Percentiles rank a stretch among this genome's conserved stretches.
These are phyloP conservation scores for Ambrosia artemisiifolia DNA, from an alignment of 129 eudicot genomes.

Conservation along the genomic window DNA sequence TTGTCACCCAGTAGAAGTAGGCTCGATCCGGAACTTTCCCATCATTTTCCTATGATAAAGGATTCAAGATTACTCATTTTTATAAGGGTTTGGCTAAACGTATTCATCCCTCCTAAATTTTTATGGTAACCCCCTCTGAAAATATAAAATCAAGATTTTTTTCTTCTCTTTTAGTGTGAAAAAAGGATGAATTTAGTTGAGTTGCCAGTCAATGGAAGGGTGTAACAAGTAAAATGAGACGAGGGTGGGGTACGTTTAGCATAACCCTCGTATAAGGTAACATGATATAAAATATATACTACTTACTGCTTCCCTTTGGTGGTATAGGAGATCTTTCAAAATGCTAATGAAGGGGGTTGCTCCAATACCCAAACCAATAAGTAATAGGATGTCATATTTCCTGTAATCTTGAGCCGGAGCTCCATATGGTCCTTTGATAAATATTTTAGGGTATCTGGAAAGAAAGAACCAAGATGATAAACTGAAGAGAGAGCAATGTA, in stretches of 20 bases:
- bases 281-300: neutral
- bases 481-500: neutral
- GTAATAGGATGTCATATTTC: conserved; percentile 70
- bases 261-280: neutral
- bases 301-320: conserved; percentile 34
- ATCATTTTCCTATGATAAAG: conserved; percentile 15
- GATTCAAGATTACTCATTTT: conserved; percentile 15
- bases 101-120: too few relatives aligned
- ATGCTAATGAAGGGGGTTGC: conserved; percentile 96
- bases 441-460: conserved; percentile 57
- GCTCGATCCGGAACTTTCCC: conserved; percentile 73
- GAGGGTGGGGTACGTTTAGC: too few relatives aligned
- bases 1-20: conserved; percentile 94
- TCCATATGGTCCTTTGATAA: conserved; percentile 86
- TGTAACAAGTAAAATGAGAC: too few relatives aligned
- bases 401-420: conserved; percentile 93
- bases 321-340: conserved; percentile 71
- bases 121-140: too few relatives aligned
- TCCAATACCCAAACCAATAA: conserved; percentile 91
- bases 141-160: too few relatives aligned
- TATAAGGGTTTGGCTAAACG: neutral
- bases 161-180: too few relatives aligned
- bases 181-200: too few relatives aligned
- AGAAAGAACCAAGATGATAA: neutral
- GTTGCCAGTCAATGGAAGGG: too few relatives aligned